These are phyloP conservation scores for Paxillus involutus DNA, from an alignment of 768 basidiomycete species.

Conservation along the genomic window DNA sequence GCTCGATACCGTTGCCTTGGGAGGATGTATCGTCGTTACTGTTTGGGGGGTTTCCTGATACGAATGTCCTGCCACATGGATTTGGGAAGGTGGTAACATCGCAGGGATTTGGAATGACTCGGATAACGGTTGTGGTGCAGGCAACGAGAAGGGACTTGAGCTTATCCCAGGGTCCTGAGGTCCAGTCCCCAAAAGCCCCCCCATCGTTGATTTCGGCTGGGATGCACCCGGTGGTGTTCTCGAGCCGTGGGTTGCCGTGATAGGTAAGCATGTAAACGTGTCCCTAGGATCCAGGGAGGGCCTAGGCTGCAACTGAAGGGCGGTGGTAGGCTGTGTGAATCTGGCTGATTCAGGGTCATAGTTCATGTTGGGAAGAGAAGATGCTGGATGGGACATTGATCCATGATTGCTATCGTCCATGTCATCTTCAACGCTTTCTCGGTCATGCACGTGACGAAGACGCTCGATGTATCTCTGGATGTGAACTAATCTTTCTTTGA, in stretches of 20 bases:
- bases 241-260: constrained; percentile 8
- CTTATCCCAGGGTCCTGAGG: constrained; percentile 14
- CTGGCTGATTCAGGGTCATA: constrained; percentile 18
- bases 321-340: constrained; percentile 10
- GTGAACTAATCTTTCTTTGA: constrained; percentile 25
- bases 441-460: constrained; percentile 16
- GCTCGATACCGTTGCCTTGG: constrained; percentile 3
- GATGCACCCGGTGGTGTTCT: not conserved
- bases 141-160: constrained; percentile 10
- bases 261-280: not conserved
- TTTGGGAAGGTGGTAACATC: not conserved
- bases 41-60: constrained; percentile 12
- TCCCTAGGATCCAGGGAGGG: constrained; percentile 1
- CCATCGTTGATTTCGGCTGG: not conserved
- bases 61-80: constrained; percentile 2
- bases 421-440: constrained; percentile 15
- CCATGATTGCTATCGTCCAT: constrained; percentile 20
- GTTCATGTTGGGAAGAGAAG: constrained; percentile 9
- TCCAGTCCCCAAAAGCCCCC: constrained; percentile 4
- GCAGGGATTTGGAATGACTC: not conserved
- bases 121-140: constrained; percentile 3
- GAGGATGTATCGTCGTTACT: constrained; percentile 1
- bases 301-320: constrained; percentile 3
- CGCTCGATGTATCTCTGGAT: constrained; percentile 22
- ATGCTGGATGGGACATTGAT: constrained; percentile 24